Percentiles rank a stretch among this genome's conserved stretches.
These are phyloP conservation scores for Scheffersomyces titani DNA, from an alignment of 1,139 yeast genomes.

Conservation along the genomic window DNA sequence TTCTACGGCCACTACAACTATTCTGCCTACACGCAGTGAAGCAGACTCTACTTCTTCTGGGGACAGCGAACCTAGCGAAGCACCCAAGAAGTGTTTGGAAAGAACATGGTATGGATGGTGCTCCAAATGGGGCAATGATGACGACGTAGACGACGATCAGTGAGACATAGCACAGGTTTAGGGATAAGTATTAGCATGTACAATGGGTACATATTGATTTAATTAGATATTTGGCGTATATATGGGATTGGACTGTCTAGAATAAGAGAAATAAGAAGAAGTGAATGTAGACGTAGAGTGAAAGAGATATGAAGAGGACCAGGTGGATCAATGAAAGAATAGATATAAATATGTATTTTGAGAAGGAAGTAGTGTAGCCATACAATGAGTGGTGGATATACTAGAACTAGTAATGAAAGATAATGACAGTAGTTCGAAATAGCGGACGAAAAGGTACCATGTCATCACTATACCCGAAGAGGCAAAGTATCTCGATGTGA, in stretches of 20 bases:
- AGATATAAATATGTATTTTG: not conserved
- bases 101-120: slow-evolving; percentile 55
- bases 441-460: not conserved
- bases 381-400: not conserved
- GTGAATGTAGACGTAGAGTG: not conserved
- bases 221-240: not conserved
- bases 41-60: not conserved
- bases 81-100: slow-evolving; percentile 39
- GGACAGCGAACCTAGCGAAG: slow-evolving; percentile 6
- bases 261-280: not conserved
- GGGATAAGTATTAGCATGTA: not conserved
- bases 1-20: slow-evolving; percentile 5
- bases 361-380: not conserved
- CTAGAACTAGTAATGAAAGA: not conserved
- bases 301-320: too few relatives aligned
- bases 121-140: slow-evolving; percentile 36
- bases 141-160: slow-evolving; percentile 6
- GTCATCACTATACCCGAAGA: not conserved
- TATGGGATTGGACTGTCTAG: not conserved
- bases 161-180: not conserved
- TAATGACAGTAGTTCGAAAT: too few relatives aligned
- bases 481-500: not conserved
- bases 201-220: not conserved
- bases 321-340: not conserved
- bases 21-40: slow-evolving; percentile 9